A percentile compares a stretch with the other conserved stretches of the same genome.
Evolutionary conservation across 2,329 filamentous ascomycete genomes (phyloP).

Genomic region (Endoconidiophora laricicola): DNA sequence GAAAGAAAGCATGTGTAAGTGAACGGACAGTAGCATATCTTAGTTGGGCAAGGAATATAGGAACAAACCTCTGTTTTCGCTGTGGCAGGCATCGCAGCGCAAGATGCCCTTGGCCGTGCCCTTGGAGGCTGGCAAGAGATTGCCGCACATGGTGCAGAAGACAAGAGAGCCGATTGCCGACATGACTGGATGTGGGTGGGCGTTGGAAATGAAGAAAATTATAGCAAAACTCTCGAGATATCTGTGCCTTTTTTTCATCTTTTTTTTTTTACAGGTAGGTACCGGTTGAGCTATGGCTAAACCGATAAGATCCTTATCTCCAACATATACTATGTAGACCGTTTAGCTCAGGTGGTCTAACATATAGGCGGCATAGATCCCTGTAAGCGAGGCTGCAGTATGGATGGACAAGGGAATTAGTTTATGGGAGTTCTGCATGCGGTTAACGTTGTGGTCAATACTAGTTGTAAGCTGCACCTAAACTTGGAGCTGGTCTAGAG

Average conservation of each 20-base stretch:
- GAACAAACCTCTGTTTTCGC: slow-evolving; percentile 58
- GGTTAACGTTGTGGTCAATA: no score
- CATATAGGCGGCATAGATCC: slow-evolving; percentile 1
- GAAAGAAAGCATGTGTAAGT: slow-evolving; percentile 7
- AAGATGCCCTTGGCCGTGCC: slow-evolving; percentile 61
- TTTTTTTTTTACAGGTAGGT: background rate
- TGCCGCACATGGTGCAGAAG: slow-evolving; percentile 87
- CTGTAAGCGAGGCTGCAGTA: slow-evolving; percentile 12
- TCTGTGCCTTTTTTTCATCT: background rate
- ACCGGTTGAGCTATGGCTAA: slow-evolving; percentile 1
- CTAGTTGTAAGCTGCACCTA: background rate
- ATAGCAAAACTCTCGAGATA: background rate
- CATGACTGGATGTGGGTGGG: slow-evolving; percentile 36
- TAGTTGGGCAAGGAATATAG: background rate
- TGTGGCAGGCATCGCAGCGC: slow-evolving; percentile 71
- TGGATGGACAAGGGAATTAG: background rate
- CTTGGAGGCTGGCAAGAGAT: slow-evolving; percentile 66
- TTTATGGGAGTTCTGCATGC: no score
- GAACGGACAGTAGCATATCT: background rate
- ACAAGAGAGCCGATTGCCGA: slow-evolving; percentile 78
- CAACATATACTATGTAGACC: background rate
- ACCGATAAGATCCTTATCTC: slow-evolving; percentile 11
- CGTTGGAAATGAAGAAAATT: background rate
- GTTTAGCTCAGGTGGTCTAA: no score
- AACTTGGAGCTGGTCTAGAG: background rate